phyloP scores from a whole-genome alignment of 306 rosid species.

The Malus domestica region ASM211411v1 NC_041795.1:19997001-19997500 shows the following conservation, averaged over 20 bases:
- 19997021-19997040: slow-evolving; percentile 28
- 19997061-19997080: slow-evolving; percentile 33
- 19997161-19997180: not conserved
- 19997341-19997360: slow-evolving; percentile 57
- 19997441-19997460: slow-evolving; percentile 65
- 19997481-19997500: slow-evolving; percentile 19
- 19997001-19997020: slow-evolving; percentile 18
- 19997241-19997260: slow-evolving; percentile 26
- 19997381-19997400: slow-evolving; percentile 98
- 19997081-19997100: slow-evolving; percentile 21
- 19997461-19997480: slow-evolving; percentile 59
- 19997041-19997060: slow-evolving; percentile 13
- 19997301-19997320: slow-evolving; percentile 13
- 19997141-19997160: not conserved
- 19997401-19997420: slow-evolving; percentile 92
- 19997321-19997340: slow-evolving; percentile 69
- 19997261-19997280: slow-evolving; percentile 16
- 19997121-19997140: slow-evolving; percentile 1
- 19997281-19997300: slow-evolving; percentile 9
- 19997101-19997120: slow-evolving; percentile 3
- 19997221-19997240: slow-evolving; percentile 17
- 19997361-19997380: slow-evolving; percentile 86
- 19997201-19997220: slow-evolving; percentile 1
- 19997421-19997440: slow-evolving; percentile 57
- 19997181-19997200: not conserved